Percentiles rank a stretch among this genome's conserved stretches.
Evolutionary conservation across 73 alveolate species (phyloP).

Genomic region (Paramecium pentaurelia): DNA sequence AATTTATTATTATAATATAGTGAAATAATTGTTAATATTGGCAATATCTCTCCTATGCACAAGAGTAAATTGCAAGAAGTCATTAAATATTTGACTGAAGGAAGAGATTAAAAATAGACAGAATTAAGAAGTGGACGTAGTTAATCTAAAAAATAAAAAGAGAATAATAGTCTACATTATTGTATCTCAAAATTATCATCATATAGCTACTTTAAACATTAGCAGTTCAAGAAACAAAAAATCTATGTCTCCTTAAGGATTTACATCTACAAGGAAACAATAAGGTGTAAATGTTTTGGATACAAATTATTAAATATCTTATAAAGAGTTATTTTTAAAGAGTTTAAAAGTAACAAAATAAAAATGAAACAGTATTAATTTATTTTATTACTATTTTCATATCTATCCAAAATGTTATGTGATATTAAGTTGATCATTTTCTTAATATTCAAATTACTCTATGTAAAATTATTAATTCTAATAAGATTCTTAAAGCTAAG

Average conservation of each 20-base stretch:
- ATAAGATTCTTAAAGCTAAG: not conserved
- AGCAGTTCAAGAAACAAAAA: not conserved
- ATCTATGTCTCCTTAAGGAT: constrained; percentile 9
- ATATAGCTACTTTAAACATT: not conserved
- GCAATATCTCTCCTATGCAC: constrained; percentile 3
- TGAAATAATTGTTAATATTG: constrained; percentile 33
- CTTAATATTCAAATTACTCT: not conserved
- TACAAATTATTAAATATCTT: not conserved
- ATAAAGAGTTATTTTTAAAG: constrained; percentile 41
- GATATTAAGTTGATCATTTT: not conserved
- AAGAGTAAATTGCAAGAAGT: constrained; percentile 21
- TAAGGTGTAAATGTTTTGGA: not conserved
- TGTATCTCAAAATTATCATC: not conserved
- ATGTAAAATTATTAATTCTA: not conserved
- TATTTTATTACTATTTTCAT: not conserved
- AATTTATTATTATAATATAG: not conserved
- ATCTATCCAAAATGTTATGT: not conserved
- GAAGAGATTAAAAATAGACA: not conserved
- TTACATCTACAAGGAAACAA: constrained; percentile 10
- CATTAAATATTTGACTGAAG: not conserved
- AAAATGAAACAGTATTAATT: not conserved
- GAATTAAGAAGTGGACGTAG: not conserved
- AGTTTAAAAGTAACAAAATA: not conserved
- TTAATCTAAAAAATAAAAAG: not conserved
- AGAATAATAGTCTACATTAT: not conserved